Conservation (phyloP, 225 moss, liverwort and hornwort genomes). For the Polytrichum commune region DNA sequence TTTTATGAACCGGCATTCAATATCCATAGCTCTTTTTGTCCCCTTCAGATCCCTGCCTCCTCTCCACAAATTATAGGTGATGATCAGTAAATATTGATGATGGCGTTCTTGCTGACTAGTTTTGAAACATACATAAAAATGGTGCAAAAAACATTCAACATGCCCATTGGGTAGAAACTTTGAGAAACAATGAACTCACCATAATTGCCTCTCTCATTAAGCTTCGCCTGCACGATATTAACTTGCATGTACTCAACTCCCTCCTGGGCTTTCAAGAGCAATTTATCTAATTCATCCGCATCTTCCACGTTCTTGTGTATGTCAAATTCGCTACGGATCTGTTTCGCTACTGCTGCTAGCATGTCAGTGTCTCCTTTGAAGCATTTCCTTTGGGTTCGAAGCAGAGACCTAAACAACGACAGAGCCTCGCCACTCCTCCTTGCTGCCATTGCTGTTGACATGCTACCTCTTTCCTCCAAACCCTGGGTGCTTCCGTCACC, state of each 20-base stretch:
- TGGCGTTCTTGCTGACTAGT: too few species aligned
- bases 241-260: constrained; percentile 75
- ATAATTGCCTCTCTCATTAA: constrained; percentile 88
- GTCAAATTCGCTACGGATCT: constrained; percentile 78
- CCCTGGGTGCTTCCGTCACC: neutral
- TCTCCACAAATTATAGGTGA: too few species aligned
- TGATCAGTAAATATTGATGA: too few species aligned
- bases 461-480: neutral
- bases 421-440: constrained; percentile 49
- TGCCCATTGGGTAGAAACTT: neutral
- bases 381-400: constrained; percentile 69
- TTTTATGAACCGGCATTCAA: too few species aligned
- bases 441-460: constrained; percentile 26
- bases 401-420: constrained; percentile 57
- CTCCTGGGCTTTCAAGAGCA: constrained; percentile 68
- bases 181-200: constrained; percentile 39
- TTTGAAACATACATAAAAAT: too few species aligned
- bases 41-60: too few species aligned
- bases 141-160: neutral
- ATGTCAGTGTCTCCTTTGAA: constrained; percentile 77
- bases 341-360: constrained; percentile 61
- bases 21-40: too few species aligned
- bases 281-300: constrained; percentile 38
- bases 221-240: constrained; percentile 90
- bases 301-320: constrained; percentile 49